Evolutionary conservation across 371 early-diverging fungal genomes (phyloP).

Genomic region (Chytridium lagenaria): DNA sequence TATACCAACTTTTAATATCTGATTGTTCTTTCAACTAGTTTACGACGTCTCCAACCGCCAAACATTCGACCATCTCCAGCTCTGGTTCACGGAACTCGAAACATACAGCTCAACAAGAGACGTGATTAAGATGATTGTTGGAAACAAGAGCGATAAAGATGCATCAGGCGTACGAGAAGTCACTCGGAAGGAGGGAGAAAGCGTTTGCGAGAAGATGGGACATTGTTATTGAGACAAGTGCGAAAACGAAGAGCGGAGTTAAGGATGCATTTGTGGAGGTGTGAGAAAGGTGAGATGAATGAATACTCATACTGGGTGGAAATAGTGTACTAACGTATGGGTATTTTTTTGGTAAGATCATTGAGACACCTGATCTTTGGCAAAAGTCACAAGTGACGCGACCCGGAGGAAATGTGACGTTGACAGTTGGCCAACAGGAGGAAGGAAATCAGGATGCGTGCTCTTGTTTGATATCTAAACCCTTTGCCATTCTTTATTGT

Average conservation of each 20-base stretch:
- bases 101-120: conserved; percentile 87
- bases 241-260: conserved; percentile 89
- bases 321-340: too few relatives aligned
- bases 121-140: conserved; percentile 95
- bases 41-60: conserved; percentile 95
- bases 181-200: conserved; percentile 85
- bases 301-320: too few relatives aligned
- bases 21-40: conserved; percentile 70
- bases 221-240: conserved; percentile 94
- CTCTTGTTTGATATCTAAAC: conserved; percentile 4
- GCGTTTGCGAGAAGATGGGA: conserved; percentile 82
- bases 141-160: conserved; percentile 95
- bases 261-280: conserved; percentile 86
- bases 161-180: conserved; percentile 73
- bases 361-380: conserved; percentile 53
- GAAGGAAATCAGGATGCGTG: not conserved
- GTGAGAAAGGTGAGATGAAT: conserved; percentile 82
- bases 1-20: too few relatives aligned
- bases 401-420: conserved; percentile 9
- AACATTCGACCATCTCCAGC: conserved; percentile 89
- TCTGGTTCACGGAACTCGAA: conserved; percentile 94
- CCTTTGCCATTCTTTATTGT: too few relatives aligned
- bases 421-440: conserved; percentile 8
- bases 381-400: conserved; percentile 33
- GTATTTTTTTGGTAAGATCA: conserved; percentile 46